phyloP scores from a whole-genome alignment of 164 flowering plant genomes.

The Vitis amurensis region DNA sequence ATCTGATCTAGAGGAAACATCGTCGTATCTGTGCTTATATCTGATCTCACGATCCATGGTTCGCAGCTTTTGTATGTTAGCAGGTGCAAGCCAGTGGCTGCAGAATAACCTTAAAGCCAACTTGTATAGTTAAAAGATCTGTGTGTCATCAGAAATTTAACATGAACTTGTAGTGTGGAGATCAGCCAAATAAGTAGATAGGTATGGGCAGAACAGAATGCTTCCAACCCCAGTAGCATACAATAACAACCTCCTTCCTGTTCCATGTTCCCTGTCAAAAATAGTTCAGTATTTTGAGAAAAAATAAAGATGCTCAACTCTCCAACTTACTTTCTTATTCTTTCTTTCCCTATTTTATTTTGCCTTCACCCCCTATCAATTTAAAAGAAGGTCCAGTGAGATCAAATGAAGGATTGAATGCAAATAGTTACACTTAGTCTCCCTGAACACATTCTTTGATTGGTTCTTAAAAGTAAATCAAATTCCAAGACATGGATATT shows the following conservation, averaged over 20 bases:
- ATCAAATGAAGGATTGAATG: not conserved
- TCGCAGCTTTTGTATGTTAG: not conserved
- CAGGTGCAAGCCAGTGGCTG: not conserved
- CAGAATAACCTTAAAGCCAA: not conserved
- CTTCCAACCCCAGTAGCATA: not conserved
- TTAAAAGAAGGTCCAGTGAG: not conserved
- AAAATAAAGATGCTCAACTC: no score
- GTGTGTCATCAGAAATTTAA: not conserved
- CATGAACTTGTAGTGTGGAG: not conserved
- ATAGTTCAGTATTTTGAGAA: not conserved
- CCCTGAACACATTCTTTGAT: not conserved
- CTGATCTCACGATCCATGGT: no score
- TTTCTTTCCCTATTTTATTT: no score
- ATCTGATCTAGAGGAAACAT: no score
- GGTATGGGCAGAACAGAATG: not conserved
- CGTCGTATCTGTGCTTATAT: no score
- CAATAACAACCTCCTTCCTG: constrained; percentile 14
- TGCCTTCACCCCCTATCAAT: no score
- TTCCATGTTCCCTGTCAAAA: not conserved
- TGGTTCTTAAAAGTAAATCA: not conserved
- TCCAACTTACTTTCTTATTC: no score
- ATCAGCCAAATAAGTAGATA: constrained; percentile 1
- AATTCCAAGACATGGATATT: not conserved
- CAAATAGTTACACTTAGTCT: not conserved
- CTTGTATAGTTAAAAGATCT: not conserved